Conservation (phyloP, 1,284 basidiomycete species). For the Microbotryum lychnidis-dioicae region DNA sequence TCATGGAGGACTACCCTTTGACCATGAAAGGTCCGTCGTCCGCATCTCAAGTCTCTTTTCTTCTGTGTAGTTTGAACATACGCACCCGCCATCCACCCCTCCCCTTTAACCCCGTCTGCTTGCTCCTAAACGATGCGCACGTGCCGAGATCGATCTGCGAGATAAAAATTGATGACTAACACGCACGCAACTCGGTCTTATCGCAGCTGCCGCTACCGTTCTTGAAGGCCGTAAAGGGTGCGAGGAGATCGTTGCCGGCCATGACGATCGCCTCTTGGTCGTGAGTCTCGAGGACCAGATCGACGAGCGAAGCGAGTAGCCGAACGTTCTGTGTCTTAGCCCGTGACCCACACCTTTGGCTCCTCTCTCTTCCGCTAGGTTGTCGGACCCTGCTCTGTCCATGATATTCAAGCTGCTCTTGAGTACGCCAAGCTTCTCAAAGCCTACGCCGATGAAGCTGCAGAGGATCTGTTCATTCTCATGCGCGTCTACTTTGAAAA, state of each 20-base stretch:
- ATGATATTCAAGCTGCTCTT: conserved; percentile 72
- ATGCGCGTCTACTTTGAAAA: conserved; percentile 97
- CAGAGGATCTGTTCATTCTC: conserved; percentile 83
- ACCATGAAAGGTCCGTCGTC: conserved; percentile 19
- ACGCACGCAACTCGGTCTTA: conserved; percentile 45
- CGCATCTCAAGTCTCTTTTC: conserved; percentile 40
- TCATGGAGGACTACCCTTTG: conserved; percentile 78
- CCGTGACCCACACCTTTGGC: neutral
- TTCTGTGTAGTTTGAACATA: neutral
- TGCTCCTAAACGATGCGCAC: neutral
- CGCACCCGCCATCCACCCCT: conserved; percentile 36
- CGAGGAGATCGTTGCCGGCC: conserved; percentile 69
- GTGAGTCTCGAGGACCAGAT: conserved; percentile 48
- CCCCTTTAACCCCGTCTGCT: neutral
- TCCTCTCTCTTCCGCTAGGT: conserved; percentile 14
- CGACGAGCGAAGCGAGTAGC: neutral
- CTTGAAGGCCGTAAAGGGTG: conserved; percentile 70
- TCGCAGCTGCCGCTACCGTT: conserved; percentile 65
- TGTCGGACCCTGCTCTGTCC: conserved; percentile 79
- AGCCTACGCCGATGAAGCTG: conserved; percentile 68
- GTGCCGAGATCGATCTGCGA: neutral
- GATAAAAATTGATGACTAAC: too few species aligned
- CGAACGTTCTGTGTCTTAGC: neutral
- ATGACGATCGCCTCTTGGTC: conserved; percentile 81
- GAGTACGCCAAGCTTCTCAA: conserved; percentile 70